A percentile compares a stretch with the other conserved stretches of the same genome.
These are phyloP conservation scores for Trichocladium uniseriatum DNA, from an alignment of 495 filamentous ascomycete species.

Conservation along the genomic window DNA sequence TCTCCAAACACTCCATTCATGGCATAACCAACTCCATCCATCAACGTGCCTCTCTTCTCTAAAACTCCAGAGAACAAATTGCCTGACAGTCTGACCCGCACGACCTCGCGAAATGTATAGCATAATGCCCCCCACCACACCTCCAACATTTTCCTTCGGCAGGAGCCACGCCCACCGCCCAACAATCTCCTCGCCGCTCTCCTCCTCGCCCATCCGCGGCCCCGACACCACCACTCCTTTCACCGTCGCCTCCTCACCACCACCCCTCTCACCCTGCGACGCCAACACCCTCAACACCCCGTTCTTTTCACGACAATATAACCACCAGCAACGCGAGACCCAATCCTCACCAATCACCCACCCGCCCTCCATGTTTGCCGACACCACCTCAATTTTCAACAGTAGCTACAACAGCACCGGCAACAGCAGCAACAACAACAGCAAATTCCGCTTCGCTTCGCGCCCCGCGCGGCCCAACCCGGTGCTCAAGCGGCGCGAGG, in stretches of 20 bases:
- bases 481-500: constrained; percentile 16
- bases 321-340: background rate
- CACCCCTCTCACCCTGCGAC: background rate
- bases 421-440: background rate
- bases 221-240: too few relatives aligned
- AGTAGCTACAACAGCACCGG: background rate
- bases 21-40: background rate
- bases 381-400: background rate
- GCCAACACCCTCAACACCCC: background rate
- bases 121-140: constrained; percentile 8
- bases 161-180: background rate
- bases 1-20: background rate
- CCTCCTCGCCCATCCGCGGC: constrained; percentile 8
- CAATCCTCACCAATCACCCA: constrained; percentile 10
- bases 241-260: constrained; percentile 3
- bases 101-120: background rate
- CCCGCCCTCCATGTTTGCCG: background rate
- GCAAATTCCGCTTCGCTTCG: constrained; percentile 17
- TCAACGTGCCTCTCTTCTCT: background rate
- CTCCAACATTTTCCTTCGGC: constrained; percentile 4
- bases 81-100: background rate
- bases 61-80: background rate
- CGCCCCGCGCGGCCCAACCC: constrained; percentile 17
- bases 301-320: background rate
- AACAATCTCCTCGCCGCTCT: constrained; percentile 11